These are phyloP conservation scores for Beauveria pseudobassiana DNA, from an alignment of 2,329 filamentous ascomycete species.

Conservation along the genomic window DNA sequence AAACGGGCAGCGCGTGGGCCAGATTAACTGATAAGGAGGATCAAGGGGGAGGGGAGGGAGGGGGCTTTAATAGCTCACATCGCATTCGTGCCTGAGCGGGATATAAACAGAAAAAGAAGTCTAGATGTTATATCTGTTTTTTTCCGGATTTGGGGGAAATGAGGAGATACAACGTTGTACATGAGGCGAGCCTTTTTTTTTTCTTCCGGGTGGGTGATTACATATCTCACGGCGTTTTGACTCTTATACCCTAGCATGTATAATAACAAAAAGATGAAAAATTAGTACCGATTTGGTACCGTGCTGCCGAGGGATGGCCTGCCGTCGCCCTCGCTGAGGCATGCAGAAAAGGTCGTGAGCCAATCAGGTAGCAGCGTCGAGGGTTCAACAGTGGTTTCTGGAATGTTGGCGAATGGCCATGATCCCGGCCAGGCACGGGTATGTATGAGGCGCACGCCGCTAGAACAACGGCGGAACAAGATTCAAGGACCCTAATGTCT, in stretches of 20 bases:
- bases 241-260: conserved; percentile 2
- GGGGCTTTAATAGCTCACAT: not conserved
- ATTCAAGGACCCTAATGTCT: no score
- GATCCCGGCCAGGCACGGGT: not conserved
- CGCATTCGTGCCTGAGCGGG: not conserved
- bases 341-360: conserved; percentile 6
- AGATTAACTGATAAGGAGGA: not conserved
- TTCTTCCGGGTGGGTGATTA: not conserved
- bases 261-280: not conserved
- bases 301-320: not conserved
- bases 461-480: no score
- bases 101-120: not conserved
- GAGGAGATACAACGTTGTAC: not conserved
- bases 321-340: conserved; percentile 1
- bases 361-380: conserved; percentile 3
- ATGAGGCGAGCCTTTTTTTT: not conserved
- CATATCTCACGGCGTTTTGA: conserved; percentile 1
- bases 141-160: not conserved
- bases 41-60: not conserved
- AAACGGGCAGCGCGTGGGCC: not conserved
- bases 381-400: not conserved
- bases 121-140: not conserved
- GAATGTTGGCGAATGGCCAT: conserved; percentile 5
- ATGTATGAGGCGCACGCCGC: not conserved
- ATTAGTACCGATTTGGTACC: not conserved